These are phyloP conservation scores for Rachicladosporium sp. DNA, from an alignment of 2,329 filamentous ascomycete genomes.

Conservation along the genomic window DNA sequence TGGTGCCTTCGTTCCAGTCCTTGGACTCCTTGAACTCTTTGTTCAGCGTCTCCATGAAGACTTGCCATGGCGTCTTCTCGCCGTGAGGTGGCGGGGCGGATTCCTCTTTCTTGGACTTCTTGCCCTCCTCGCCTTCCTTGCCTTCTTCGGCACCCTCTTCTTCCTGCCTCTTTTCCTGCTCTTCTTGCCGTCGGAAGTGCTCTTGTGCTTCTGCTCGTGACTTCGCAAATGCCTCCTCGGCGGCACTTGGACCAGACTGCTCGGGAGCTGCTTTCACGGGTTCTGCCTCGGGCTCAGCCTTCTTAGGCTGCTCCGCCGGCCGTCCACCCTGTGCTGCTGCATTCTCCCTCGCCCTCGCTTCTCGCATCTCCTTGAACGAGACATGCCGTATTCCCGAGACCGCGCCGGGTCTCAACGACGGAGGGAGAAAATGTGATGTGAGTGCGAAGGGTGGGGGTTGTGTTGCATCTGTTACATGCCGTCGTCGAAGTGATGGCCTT, in stretches of 20 bases:
- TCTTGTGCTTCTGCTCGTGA: constrained; percentile 26
- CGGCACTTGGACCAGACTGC: constrained; percentile 17
- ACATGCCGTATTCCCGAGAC: constrained; percentile 33
- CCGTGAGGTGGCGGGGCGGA: constrained; percentile 91
- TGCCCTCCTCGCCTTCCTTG: constrained; percentile 36
- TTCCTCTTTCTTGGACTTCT: constrained; percentile 51
- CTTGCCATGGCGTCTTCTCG: constrained; percentile 97
- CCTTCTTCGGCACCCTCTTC: constrained; percentile 31
- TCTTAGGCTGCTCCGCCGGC: constrained; percentile 18
- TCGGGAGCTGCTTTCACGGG: constrained; percentile 16
- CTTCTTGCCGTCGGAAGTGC: constrained; percentile 32
- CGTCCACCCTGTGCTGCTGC: constrained; percentile 26
- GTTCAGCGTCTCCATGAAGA: constrained; percentile 94
- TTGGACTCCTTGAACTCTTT: constrained; percentile 92
- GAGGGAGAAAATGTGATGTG: constrained; percentile 32
- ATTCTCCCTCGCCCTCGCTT: constrained; percentile 24
- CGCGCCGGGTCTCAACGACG: constrained; percentile 28
- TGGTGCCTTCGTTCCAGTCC: constrained; percentile 98
- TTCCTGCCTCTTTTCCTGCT: constrained; percentile 17
- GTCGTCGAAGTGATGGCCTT: constrained; percentile 17
- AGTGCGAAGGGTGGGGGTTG: constrained; percentile 19
- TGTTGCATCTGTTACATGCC: constrained; percentile 10
- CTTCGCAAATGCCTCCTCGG: constrained; percentile 24
- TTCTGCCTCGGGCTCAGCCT: constrained; percentile 20
- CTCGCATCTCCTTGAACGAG: constrained; percentile 28